Evolutionary conservation across 2,329 filamentous ascomycete species (phyloP).

Genomic region (Geosmithia putterillii): DNA sequence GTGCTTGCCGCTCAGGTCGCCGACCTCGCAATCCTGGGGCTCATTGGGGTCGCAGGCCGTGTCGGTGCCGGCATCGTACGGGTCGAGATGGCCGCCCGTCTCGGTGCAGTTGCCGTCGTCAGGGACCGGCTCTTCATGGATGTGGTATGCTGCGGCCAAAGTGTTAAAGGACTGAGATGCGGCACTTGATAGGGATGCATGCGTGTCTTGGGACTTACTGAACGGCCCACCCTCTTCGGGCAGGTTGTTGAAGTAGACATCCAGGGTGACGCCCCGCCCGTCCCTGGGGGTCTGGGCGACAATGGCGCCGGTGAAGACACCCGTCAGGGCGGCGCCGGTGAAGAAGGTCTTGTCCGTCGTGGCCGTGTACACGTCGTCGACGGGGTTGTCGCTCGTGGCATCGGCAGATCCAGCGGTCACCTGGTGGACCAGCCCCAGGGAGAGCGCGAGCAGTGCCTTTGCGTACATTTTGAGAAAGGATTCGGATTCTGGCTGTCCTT

Average conservation of each 20-base stretch:
- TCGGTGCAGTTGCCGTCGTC: constrained; percentile 57
- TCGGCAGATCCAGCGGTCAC: constrained; percentile 30
- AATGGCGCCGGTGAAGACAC: constrained; percentile 43
- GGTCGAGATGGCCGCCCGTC: constrained; percentile 59
- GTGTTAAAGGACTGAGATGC: no score
- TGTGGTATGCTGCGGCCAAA: constrained; percentile 48
- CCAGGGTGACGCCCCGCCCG: constrained; percentile 42
- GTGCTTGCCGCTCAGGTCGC: constrained; percentile 65
- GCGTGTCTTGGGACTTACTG: constrained; percentile 27
- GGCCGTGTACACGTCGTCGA: constrained; percentile 39
- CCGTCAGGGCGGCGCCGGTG: constrained; percentile 28
- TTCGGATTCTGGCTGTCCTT: no score
- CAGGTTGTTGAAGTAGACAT: constrained; percentile 44
- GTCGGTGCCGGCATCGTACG: constrained; percentile 50
- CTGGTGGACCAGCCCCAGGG: constrained; percentile 10
- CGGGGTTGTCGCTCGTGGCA: constrained; percentile 41
- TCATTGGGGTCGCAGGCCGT: constrained; percentile 43
- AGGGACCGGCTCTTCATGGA: constrained; percentile 55
- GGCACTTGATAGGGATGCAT: not conserved
- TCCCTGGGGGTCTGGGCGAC: constrained; percentile 29
- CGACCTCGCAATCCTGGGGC: constrained; percentile 60
- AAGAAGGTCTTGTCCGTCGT: constrained; percentile 39
- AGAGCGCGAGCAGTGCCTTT: constrained; percentile 6
- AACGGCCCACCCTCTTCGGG: constrained; percentile 46
- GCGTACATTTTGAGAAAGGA: constrained; percentile 1